Percentiles rank a stretch among this genome's conserved stretches.
Evolutionary conservation across 306 rosid genomes (phyloP).

Genomic region (Aeschynomene evenia): DNA sequence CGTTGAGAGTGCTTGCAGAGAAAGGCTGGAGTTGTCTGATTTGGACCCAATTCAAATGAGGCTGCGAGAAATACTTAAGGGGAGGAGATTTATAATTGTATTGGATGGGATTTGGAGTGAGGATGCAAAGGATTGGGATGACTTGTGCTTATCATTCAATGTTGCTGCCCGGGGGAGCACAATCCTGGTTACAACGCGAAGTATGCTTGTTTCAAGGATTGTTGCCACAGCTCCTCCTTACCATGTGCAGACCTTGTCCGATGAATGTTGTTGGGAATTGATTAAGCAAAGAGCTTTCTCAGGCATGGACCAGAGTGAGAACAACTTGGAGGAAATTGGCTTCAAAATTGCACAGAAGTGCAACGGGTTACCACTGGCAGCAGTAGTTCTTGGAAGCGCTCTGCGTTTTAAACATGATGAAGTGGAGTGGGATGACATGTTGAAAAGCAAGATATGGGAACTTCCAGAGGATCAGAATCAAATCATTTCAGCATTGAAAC

Average conservation of each 20-base stretch:
- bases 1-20: background rate
- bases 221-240: background rate
- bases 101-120: slow-evolving; percentile 22
- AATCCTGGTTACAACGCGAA: slow-evolving; percentile 17
- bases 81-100: slow-evolving; percentile 14
- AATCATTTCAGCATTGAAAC: slow-evolving; percentile 4
- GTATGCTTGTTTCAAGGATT: background rate
- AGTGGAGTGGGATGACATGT: background rate
- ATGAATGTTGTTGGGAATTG: slow-evolving; percentile 7
- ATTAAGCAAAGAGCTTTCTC: background rate
- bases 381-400: background rate
- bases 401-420: background rate
- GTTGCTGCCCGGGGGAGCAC: slow-evolving; percentile 3
- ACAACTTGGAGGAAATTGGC: background rate
- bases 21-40: background rate
- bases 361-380: slow-evolving; percentile 7
- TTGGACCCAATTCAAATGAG: background rate
- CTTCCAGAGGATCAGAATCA: background rate
- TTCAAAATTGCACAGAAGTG: slow-evolving; percentile 8
- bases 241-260: background rate
- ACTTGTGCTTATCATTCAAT: slow-evolving; percentile 7
- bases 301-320: too few species aligned
- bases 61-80: background rate
- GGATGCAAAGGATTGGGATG: slow-evolving; percentile 4
- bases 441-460: slow-evolving; percentile 12